phyloP scores from a whole-genome alignment of 1,139 yeast species.

The Candida tetrigidarum region DNA sequence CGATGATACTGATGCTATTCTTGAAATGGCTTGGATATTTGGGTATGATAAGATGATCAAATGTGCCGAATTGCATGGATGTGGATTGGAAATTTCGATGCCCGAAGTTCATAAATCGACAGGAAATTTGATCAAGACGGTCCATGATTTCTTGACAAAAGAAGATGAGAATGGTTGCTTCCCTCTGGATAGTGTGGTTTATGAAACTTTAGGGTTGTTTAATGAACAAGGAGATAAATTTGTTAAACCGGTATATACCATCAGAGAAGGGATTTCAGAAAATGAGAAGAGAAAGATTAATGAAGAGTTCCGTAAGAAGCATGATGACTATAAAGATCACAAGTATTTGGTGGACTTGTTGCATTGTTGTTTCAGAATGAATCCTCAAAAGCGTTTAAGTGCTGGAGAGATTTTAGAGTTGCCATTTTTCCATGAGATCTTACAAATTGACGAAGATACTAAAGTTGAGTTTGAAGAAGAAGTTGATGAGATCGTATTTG shows the following conservation, averaged over 20 bases:
- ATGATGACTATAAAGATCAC: constrained; percentile 43
- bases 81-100: constrained; percentile 74
- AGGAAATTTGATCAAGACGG: constrained; percentile 39
- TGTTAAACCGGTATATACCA: constrained; percentile 24
- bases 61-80: constrained; percentile 86
- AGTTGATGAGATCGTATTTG: constrained; percentile 44
- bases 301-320: constrained; percentile 19
- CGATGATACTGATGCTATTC: constrained; percentile 89
- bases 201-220: constrained; percentile 40
- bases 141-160: constrained; percentile 32
- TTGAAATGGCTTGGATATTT: constrained; percentile 83
- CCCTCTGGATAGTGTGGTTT: constrained; percentile 43
- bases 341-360: constrained; percentile 56
- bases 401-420: constrained; percentile 61
- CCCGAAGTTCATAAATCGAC: constrained; percentile 21
- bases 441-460: constrained; percentile 26
- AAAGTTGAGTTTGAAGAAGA: not conserved
- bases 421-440: constrained; percentile 55
- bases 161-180: constrained; percentile 41
- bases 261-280: constrained; percentile 10
- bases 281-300: constrained; percentile 11
- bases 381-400: constrained; percentile 55
- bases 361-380: constrained; percentile 56
- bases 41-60: constrained; percentile 76
- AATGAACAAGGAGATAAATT: constrained; percentile 31